Evolutionary conservation across 768 basidiomycete species (phyloP).

Genomic region (Hygrophorus pudorinus): DNA sequence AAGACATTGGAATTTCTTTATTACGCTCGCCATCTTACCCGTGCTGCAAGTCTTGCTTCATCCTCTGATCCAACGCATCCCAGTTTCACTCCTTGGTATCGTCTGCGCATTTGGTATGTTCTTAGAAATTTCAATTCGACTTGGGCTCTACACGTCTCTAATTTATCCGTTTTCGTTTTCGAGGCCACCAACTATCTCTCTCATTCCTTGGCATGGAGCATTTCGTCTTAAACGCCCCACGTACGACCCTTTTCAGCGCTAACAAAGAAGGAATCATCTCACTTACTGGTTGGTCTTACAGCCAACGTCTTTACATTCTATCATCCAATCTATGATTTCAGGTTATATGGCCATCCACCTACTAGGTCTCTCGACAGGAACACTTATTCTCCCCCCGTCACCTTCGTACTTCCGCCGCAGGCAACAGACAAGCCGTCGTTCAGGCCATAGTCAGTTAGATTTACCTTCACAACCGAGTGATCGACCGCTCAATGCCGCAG

Average conservation of each 20-base stretch:
- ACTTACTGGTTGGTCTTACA: slow-evolving; percentile 42
- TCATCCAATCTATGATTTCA: slow-evolving; percentile 14
- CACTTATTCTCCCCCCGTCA: slow-evolving; percentile 67
- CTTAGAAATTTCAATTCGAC: too few relatives aligned
- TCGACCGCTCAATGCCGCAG: too few relatives aligned
- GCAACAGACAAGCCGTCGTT: slow-evolving; percentile 20
- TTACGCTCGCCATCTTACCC: slow-evolving; percentile 80
- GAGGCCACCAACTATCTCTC: slow-evolving; percentile 67
- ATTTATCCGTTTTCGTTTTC: neutral
- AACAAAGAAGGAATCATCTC: slow-evolving; percentile 94
- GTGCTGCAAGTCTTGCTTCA: slow-evolving; percentile 60
- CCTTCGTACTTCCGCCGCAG: slow-evolving; percentile 62
- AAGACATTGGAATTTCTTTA: slow-evolving; percentile 97
- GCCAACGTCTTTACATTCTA: neutral
- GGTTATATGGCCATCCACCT: slow-evolving; percentile 90
- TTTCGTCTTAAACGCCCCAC: slow-evolving; percentile 57
- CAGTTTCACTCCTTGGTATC: slow-evolving; percentile 55
- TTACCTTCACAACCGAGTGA: slow-evolving; percentile 10
- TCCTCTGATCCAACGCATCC: slow-evolving; percentile 45
- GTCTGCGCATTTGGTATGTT: slow-evolving; percentile 46
- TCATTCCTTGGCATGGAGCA: slow-evolving; percentile 42
- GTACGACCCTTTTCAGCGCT: slow-evolving; percentile 52
- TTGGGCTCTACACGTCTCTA: neutral
- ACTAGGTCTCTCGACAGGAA: slow-evolving; percentile 75
- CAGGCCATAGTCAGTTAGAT: slow-evolving; percentile 3